phyloP scores from a whole-genome alignment of 2,329 filamentous ascomycete genomes.

The Penicillium sp. region DNA sequence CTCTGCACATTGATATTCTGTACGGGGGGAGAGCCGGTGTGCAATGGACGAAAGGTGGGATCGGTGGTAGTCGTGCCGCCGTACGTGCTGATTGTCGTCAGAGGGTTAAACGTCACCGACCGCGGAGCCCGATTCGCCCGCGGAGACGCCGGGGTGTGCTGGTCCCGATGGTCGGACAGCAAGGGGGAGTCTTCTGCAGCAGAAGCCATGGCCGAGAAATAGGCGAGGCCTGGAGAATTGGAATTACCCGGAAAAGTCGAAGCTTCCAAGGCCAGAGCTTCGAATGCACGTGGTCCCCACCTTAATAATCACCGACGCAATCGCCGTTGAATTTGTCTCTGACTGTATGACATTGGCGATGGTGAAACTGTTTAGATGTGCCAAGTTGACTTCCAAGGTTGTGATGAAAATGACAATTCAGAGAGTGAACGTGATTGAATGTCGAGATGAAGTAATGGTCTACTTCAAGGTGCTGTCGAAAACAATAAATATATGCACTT shows the following conservation, averaged over 20 bases:
- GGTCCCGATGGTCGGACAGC: constrained; percentile 35
- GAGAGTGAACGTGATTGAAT: no score
- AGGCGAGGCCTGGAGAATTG: constrained; percentile 14
- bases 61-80: constrained; percentile 38
- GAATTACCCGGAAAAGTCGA: constrained; percentile 8
- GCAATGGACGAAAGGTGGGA: constrained; percentile 39
- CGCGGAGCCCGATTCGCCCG: constrained; percentile 34
- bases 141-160: constrained; percentile 34
- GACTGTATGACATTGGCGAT: background rate
- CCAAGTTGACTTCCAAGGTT: no score
- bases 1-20: constrained; percentile 26
- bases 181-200: constrained; percentile 40
- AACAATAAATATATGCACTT: no score
- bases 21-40: constrained; percentile 35
- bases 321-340: constrained; percentile 4
- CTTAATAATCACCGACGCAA: constrained; percentile 18
- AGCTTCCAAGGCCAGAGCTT: constrained; percentile 18
- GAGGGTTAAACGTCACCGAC: constrained; percentile 47
- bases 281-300: constrained; percentile 17
- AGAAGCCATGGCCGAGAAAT: constrained; percentile 30
- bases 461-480: no score
- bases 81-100: constrained; percentile 43
- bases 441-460: no score
- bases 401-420: no score
- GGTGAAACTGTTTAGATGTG: background rate